Base-by-base conservation (phyloP, 805 yeast genomes). In the Sugiyamaella chiloensis region DNA sequence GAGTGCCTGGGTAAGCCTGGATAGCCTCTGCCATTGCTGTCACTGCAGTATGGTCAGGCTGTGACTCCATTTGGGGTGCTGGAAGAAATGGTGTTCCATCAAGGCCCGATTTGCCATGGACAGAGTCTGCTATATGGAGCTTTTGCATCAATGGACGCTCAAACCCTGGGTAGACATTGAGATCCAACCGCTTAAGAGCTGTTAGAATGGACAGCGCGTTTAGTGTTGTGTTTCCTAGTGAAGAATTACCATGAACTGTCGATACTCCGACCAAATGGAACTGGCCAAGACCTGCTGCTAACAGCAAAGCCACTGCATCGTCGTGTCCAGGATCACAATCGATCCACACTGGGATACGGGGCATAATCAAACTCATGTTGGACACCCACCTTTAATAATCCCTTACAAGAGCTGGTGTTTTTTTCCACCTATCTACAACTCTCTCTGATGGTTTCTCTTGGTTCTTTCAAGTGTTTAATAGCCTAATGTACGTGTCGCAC, bases 281-380 rank as follows among this genome's bases (percentile, higher is more conserved):
- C 21, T 72, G 66, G 0, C 87, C 85, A 53, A 80, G 76, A 58
- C 75, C 78, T 5, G 78, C 68, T 0, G 87, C 79, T 21, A 88
- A 54, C 7, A 85, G 66, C 5, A 88, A 71, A 3, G 93, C 96
- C 39, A 86, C 75, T 1, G 86, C 83, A 58, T 88, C 96, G 60
- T 88, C 96, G 59, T 85, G 93, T 1, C 96, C 96, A 0, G 96
- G 95, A 60, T 88, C 96, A 64, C 96, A 88, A 65, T 88, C 96
- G 9, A 88, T 64, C 96, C 96, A 88, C 4, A 88, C 59, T 0
- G 95, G 95, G 17, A 81, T 76, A 34, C 32, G 43, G 34, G 44
- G 41, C 29, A 34, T 27, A 21, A 32, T 50, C 47, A 40, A 14
- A 7, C 34, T 35, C 47, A 44, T 34, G 16, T 20, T 40, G 20